Conservation (phyloP, 208 protist genomes). For the Jaenimonas drosophilae region DNA sequence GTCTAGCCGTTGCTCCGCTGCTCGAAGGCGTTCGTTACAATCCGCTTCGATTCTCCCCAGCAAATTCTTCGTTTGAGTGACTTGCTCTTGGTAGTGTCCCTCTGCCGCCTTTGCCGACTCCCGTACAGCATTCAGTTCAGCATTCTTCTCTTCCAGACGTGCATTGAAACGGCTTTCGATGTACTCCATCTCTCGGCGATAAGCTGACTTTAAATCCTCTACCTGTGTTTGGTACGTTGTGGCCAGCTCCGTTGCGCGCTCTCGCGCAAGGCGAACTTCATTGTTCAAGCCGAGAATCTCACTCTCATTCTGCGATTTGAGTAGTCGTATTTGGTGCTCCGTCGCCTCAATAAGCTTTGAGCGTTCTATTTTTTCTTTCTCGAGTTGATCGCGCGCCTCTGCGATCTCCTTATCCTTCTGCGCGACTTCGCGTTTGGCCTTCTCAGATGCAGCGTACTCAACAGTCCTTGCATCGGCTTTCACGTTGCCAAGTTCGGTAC, state of each 20-base stretch:
- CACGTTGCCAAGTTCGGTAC: constrained; percentile 72
- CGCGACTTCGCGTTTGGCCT: constrained; percentile 24
- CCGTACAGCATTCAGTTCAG: constrained; percentile 47
- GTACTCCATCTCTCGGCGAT: constrained; percentile 53
- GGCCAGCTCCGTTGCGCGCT: constrained; percentile 35
- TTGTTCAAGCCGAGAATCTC: constrained; percentile 33
- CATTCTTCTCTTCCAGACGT: constrained; percentile 42
- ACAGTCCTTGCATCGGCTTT: constrained; percentile 55
- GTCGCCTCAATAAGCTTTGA: constrained; percentile 36
- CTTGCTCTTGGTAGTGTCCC: constrained; percentile 37
- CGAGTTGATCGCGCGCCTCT: constrained; percentile 23
- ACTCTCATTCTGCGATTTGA: constrained; percentile 64
- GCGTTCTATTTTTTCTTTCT: constrained; percentile 22
- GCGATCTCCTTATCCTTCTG: constrained; percentile 36
- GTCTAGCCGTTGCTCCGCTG: constrained; percentile 44
- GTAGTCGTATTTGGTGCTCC: constrained; percentile 63
- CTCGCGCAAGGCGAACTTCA: constrained; percentile 38
- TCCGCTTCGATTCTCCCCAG: constrained; percentile 54
- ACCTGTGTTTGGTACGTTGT: constrained; percentile 54
- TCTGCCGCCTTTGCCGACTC: constrained; percentile 28
- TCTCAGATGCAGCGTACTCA: constrained; percentile 49
- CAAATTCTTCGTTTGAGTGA: constrained; percentile 33
- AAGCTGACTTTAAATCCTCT: constrained; percentile 63
- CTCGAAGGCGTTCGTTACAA: constrained; percentile 62
- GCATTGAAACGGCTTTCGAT: constrained; percentile 53